Evolutionary conservation across 352 stramenopile species (phyloP).

Genomic region (Phytophthora chlamydospora): DNA sequence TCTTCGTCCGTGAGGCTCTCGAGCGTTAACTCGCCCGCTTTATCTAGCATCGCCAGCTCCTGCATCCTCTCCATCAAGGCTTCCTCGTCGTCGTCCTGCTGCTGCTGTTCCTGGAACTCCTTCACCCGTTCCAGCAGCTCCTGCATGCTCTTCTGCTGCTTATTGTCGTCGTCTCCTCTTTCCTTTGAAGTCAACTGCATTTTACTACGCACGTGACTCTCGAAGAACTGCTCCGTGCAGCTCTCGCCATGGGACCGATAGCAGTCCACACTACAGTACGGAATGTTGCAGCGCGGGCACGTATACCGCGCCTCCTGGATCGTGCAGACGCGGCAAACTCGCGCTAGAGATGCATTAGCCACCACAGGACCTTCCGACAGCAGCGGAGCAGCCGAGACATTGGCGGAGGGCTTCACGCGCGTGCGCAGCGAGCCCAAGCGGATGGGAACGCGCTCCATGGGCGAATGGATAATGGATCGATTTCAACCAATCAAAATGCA

Average conservation of each 20-base stretch:
- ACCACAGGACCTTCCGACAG: constrained; percentile 9
- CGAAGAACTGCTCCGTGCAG: constrained; percentile 86
- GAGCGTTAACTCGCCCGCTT: constrained; percentile 53
- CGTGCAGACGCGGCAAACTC: constrained; percentile 76
- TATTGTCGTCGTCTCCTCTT: constrained; percentile 31
- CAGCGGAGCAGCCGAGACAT: constrained; percentile 5
- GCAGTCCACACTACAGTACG: constrained; percentile 83
- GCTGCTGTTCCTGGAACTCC: constrained; percentile 59
- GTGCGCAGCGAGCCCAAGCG: constrained; percentile 62
- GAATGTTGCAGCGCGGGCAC: constrained; percentile 80
- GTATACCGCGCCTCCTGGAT: constrained; percentile 71
- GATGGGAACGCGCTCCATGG: constrained; percentile 69
- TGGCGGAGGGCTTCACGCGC: constrained; percentile 38
- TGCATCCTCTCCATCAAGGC: constrained; percentile 48
- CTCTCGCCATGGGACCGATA: constrained; percentile 70
- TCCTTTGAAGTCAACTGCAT: constrained; percentile 46
- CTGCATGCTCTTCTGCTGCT: constrained; percentile 44
- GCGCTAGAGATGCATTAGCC: constrained; percentile 40
- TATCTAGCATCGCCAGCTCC: constrained; percentile 55
- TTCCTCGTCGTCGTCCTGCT: constrained; percentile 36
- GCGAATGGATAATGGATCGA: constrained; percentile 1
- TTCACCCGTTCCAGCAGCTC: constrained; percentile 59
- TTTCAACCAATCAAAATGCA: constrained; percentile 37
- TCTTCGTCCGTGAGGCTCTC: constrained; percentile 66
- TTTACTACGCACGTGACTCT: constrained; percentile 64